Evolutionary conservation across 805 yeast species (phyloP), one percentile per base, ranked within the genome.

Genomic region (Monosporozyma unispora): DNA sequence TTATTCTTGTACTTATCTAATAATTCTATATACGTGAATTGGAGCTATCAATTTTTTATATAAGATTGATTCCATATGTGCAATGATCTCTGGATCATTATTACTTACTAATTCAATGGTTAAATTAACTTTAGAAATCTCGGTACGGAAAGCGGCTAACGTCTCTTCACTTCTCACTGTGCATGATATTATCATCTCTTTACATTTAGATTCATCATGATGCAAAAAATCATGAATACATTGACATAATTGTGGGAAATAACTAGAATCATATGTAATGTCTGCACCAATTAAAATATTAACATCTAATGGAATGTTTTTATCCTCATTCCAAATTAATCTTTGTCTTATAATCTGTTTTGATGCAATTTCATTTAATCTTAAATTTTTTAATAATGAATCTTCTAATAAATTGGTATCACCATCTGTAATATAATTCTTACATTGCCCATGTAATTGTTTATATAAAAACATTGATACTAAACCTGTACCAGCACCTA

Each of bases 401-500:
- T 48, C 48, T 19, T 52, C 55, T n/a, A 63, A 54, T 23, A 67
- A 40, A n/a, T 50, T 44, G 2, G 57, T 54, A 48, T 64, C 67
- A 9, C 69, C 69, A 50, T 65, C 69, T 2, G 70, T 67, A 2
- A 65, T 60, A 42, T 54, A 55, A 3, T 58, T 35, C 22, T 47
- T 51, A 3, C 39, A 48, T 12, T 11, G 23, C 2, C 14, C 38
- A 11, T 11, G 43, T 40, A 7, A 22, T 40, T 25, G 45, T 50
- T 43, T 52, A 49, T 39, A 55, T 54, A 22, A 52, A 40, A 31
- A 61, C 33, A 12, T 54, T 50, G 29, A 59, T 44, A 46, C 64
- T 54, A 91, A 67, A 0, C 96, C 97, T 0, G 97, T 88, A 0
- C 98, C 98, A 10, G 93, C 77, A 0, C 98, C 98, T 22, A 90